Percentiles rank a stretch among this genome's conserved stretches.
These are phyloP conservation scores for Endocalyx cinctus DNA, from an alignment of 2,329 filamentous ascomycete genomes.

Conservation along the genomic window DNA sequence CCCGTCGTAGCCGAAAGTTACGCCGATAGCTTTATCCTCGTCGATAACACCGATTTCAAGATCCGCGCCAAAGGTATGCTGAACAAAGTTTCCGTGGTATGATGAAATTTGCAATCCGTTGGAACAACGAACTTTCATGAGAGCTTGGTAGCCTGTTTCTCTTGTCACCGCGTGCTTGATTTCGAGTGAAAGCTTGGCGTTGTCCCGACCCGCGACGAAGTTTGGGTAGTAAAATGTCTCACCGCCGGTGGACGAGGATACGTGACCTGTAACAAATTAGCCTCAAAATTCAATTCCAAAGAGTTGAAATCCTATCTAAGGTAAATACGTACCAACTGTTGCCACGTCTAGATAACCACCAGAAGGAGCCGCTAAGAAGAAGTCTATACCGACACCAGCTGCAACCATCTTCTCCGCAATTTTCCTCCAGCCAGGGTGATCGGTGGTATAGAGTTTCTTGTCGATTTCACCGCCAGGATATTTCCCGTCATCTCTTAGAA, in stretches of 20 bases:
- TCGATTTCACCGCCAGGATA: constrained; percentile 82
- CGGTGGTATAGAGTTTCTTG: constrained; percentile 86
- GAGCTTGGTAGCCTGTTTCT: constrained; percentile 89
- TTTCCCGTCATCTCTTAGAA: constrained; percentile 84
- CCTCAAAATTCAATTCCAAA: not conserved
- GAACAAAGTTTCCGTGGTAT: constrained; percentile 96
- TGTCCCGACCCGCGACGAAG: constrained; percentile 83
- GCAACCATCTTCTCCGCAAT: constrained; percentile 83
- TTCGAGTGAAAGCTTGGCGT: constrained; percentile 77
- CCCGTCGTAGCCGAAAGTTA: constrained; percentile 92
- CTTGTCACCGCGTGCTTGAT: constrained; percentile 80
- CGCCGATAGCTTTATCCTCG: constrained; percentile 86
- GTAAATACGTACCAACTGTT: constrained; percentile 64
- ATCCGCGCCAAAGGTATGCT: constrained; percentile 92
- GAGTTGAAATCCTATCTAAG: not conserved
- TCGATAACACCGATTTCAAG: constrained; percentile 91
- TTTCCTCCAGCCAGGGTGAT: constrained; percentile 85
- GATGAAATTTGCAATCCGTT: constrained; percentile 88
- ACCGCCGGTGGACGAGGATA: constrained; percentile 84
- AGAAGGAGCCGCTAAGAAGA: constrained; percentile 88
- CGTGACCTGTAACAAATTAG: constrained; percentile 55
- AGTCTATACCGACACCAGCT: constrained; percentile 81
- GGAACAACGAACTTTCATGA: constrained; percentile 98
- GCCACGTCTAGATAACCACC: constrained; percentile 91
- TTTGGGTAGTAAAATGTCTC: constrained; percentile 97